phyloP scores from a whole-genome alignment of 129 eudicot species.

The Calendula officinalis region DNA sequence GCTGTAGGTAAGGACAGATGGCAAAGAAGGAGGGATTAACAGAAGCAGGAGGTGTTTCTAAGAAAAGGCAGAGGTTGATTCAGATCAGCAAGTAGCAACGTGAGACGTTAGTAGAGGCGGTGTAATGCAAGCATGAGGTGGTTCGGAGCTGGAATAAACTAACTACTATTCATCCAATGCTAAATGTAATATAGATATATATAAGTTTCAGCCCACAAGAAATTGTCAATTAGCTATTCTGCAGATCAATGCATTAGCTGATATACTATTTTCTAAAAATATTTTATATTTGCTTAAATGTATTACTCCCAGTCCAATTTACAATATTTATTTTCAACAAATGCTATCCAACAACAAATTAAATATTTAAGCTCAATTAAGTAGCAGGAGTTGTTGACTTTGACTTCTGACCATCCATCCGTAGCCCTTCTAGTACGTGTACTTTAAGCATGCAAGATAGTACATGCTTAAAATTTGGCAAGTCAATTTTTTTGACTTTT shows the following conservation, averaged over 20 bases:
- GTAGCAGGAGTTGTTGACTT: constrained; percentile 25
- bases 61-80: no score
- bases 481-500: constrained; percentile 19
- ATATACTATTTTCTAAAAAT: constrained; percentile 19
- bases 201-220: constrained; percentile 61
- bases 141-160: no score
- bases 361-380: constrained; percentile 15
- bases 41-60: no score
- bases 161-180: no score
- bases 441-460: constrained; percentile 12
- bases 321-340: constrained; percentile 1
- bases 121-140: no score
- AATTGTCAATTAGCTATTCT: constrained; percentile 53
- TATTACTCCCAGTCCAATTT: constrained; percentile 12
- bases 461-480: constrained; percentile 8
- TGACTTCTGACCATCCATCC: constrained; percentile 22
- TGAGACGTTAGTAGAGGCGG: no score
- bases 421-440: constrained; percentile 12
- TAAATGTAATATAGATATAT: not conserved
- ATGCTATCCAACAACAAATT: constrained; percentile 17
- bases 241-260: constrained; percentile 79
- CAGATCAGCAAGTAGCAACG: no score
- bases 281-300: constrained; percentile 7
- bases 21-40: no score
- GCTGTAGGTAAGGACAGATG: no score